Conservation (phyloP, 73 alveolate species). For the Symbiodinium pilosum region DNA sequence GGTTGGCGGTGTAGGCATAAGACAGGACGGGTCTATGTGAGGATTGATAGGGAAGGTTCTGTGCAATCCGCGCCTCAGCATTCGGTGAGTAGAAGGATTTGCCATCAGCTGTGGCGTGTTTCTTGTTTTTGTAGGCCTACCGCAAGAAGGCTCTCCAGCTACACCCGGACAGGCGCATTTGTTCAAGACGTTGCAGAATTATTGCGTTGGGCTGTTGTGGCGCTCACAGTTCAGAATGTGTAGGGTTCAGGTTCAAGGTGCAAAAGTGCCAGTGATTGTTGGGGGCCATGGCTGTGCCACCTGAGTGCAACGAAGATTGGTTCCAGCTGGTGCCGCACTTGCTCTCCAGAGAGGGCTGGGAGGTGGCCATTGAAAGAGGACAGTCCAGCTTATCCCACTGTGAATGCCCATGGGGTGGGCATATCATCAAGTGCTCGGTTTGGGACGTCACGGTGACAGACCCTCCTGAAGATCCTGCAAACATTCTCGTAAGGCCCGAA, state of each 20-base stretch:
- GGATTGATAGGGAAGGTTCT: no score
- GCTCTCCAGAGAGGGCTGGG: constrained; percentile 62
- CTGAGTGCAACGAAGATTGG: constrained; percentile 57
- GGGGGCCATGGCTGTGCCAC: not conserved
- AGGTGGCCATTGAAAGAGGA: constrained; percentile 7
- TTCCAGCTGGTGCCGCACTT: constrained; percentile 32
- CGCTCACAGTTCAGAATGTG: no score
- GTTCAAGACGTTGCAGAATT: no score
- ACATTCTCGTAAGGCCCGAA: constrained; percentile 43
- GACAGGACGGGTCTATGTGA: no score
- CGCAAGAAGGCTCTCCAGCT: not conserved
- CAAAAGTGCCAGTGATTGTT: not conserved
- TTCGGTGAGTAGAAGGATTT: not conserved
- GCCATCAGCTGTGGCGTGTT: not conserved
- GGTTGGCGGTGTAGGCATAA: no score
- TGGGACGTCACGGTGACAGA: constrained; percentile 18
- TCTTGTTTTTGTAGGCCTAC: constrained; percentile 26
- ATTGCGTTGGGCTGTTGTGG: no score
- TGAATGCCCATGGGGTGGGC: constrained; percentile 66
- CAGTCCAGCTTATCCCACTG: constrained; percentile 24
- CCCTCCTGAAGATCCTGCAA: constrained; percentile 12
- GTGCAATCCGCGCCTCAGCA: no score
- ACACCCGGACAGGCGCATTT: constrained; percentile 59
- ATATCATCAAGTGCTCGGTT: constrained; percentile 34
- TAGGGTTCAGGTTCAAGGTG: no score